Evolutionary conservation across 202 grass and related monocot genomes (phyloP), one percentile per base, ranked within the genome.

Genomic region (Schoenoplectus tabernaemontani): DNA sequence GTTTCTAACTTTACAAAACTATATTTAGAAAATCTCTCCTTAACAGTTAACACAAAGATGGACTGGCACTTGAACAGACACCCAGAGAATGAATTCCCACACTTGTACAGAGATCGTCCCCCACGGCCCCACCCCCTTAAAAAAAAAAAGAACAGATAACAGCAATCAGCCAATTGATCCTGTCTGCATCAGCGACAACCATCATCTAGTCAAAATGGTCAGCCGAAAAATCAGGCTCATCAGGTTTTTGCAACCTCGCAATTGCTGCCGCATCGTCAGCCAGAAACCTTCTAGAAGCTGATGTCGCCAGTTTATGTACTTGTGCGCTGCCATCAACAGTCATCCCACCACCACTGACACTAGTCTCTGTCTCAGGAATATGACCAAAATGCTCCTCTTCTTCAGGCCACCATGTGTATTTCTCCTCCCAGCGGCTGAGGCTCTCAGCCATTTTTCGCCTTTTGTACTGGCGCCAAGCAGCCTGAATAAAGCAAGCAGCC

Each of bases 401-500:
- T 20, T 83, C 82, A 2, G 87, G 80, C 90, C 87, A 84, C 82
- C 85, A 88, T 10, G 79, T 76, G 84, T 82, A 90, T 0, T 85
- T 87, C 42, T 88, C 83, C 63, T 88, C 85, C 87, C 77, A 85
- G 3, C 78, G 63, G 84, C 86, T 90, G 9, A 90, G 83, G 72
- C 88, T 91, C 59, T 86, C 89, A 1, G 87, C 79, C 79, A 89
- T 74, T 78, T 91, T 91, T 80, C 87, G 77, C 19, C 81, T 92
- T 79, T 90, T 80, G 81, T 93, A 85, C 48, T 91, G 86, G 30
- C 88, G 78, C 96, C 96, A 99, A 0, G 92, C 96, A 0, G 88
- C 91, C 79, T 95, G 96, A 47, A 99, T 92, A 83, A 89, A 95
- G 85, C 96, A 90, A 50, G 96, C 90, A 7, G 78, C 90, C 96